phyloP scores from a whole-genome alignment of 495 filamentous ascomycete genomes.

The Collariella sp. region DNA sequence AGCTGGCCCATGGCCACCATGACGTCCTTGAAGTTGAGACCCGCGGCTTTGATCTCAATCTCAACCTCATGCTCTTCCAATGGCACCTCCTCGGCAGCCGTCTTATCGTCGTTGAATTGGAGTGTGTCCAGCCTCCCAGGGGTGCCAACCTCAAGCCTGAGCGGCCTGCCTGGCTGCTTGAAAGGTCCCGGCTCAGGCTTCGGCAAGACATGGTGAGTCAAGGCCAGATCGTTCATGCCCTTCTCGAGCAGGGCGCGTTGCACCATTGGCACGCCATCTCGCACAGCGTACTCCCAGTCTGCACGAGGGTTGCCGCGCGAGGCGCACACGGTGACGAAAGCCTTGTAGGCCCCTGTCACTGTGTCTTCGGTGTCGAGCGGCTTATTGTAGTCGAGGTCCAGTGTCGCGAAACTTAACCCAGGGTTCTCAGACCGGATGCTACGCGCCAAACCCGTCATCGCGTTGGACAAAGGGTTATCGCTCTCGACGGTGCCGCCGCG shows the following conservation, averaged over 20 bases:
- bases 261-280: constrained; percentile 12
- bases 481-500: background rate
- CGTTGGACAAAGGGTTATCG: background rate
- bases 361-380: background rate
- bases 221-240: constrained; percentile 10
- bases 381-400: background rate
- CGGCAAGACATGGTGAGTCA: background rate
- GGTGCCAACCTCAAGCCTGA: constrained; percentile 20
- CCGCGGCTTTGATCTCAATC: constrained; percentile 29
- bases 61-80: constrained; percentile 22
- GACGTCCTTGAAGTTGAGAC: constrained; percentile 34
- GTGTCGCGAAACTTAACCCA: background rate
- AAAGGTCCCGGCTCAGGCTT: constrained; percentile 11
- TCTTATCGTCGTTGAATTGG: constrained; percentile 11
- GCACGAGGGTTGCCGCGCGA: background rate
- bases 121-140: constrained; percentile 26
- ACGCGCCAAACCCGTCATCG: background rate
- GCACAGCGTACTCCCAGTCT: constrained; percentile 20
- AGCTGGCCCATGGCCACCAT: constrained; percentile 26
- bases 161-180: constrained; percentile 17
- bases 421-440: background rate
- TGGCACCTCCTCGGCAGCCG: background rate
- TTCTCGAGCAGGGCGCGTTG: constrained; percentile 12
- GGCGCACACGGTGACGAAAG: background rate
- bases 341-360: background rate